Evolutionary conservation across 106 monocot species (phyloP), one percentile per base, ranked within the genome.

Genomic region (Allium cepa): DNA sequence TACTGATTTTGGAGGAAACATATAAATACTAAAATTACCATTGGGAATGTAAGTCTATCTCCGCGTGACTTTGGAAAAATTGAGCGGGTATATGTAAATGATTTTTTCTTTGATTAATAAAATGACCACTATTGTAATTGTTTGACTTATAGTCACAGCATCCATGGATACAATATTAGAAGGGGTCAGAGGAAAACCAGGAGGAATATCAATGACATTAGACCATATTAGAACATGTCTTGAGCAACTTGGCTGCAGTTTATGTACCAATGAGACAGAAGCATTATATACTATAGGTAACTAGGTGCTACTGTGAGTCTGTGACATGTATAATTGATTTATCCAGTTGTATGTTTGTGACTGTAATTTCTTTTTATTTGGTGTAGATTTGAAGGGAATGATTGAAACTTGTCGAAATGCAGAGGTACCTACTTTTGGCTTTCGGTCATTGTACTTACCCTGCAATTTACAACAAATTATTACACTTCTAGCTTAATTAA

Each of bases 121-220:
- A 36, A 36, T 4, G 36, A 5, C 5, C 36, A 36, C 36, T 36
- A 36, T 36, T 3, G 36, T 1, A 36, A 36, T 36, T 67, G 13
- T 2, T 55, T 68, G 51, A 56, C 4, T 67, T 80, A 52, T 83
- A 92, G 92, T 82, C 52, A 73, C 27, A 56, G 76, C 89, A 64
- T 77, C 89, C 46, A 69, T 97, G 72, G 79, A 83, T 78, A 64
- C 48, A 53, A 97, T 92, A 68, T 75, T 97, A 57, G 87, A 89
- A 71, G 61, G 74, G 45, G 61, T 92, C 13, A 78, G 76, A 66
- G 80, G 61, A 60, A 92, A 88, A 70, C 78, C 80, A 55, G 79
- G 69, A 63, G 97, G 79, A 26, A 68, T 59, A 10, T 66, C 77
- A 18, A 78, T 90, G 85, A 92, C 89, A 36, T 46, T 78, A 59